Evolutionary conservation across 371 early-diverging fungal genomes (phyloP), one percentile per base, ranked within the genome.

Genomic region (Mortierella sp.): DNA sequence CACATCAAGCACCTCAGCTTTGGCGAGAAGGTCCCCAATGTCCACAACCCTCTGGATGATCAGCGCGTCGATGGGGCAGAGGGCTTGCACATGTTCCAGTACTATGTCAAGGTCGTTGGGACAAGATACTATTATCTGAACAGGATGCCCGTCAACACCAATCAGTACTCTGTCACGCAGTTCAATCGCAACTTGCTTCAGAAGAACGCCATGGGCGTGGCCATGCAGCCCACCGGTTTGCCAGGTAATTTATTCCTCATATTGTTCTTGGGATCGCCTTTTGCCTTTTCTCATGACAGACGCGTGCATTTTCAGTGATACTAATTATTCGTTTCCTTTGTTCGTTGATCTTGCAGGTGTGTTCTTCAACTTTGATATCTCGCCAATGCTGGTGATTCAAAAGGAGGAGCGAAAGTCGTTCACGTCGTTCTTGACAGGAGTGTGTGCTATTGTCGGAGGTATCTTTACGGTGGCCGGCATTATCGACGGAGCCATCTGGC

Each of bases 361-460:
- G 32, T 98, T 97, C 83, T 97, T 99, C 88, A 94, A 96, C 85
- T 96, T 94, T 90, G 99, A 99, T 48, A 99, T 99, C 72, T 98
- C 99, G 18, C 99, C 99, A 0, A 98, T 99, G 98, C 89, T 95
- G 49, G 96, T 99, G 72, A 95, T 94, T 49, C 97, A 97, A 83
- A 91, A 90, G 8, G 97, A 99, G 89, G 91, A 92, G 72, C 92
- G 93, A 71, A 92, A 95, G 78, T 96, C 98, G 24, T 95, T 98
- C 72, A 87, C 94, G 16, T 95, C 95, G 75, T 97, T 99, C 82
- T 78, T 99, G 54, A 97, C 98, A 12, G 94, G 95, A 48, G 92
- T 97, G 7, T 97, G 97, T 80, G 98, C 98, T 12, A 97, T 99
- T 73, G 92, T 98, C 0, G 99, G 99, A 60, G 99, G 99, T 56